Percentiles rank a stretch among this genome's conserved stretches.
Evolutionary conservation across 2,329 filamentous ascomycete species (phyloP).

Genomic region (Pochonia chlamydosporia): DNA sequence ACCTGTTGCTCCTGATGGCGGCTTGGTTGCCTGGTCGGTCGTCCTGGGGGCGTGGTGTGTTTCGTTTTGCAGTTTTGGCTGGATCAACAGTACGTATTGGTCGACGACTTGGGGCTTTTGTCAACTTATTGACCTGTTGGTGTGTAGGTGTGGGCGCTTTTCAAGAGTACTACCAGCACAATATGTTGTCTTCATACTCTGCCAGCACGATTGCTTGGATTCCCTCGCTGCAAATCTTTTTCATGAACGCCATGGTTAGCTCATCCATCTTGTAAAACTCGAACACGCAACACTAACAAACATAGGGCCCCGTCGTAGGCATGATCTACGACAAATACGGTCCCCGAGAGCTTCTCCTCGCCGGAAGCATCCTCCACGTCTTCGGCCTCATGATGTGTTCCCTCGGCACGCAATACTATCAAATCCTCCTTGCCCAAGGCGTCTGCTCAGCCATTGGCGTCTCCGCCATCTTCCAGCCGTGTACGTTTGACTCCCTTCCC

Average conservation of each 20-base stretch:
- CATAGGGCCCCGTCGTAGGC: slow-evolving; percentile 51
- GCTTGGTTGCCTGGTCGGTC: slow-evolving; percentile 21
- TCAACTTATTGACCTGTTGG: not conserved
- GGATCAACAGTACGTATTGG: slow-evolving; percentile 17
- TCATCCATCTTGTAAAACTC: not conserved
- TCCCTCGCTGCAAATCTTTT: slow-evolving; percentile 44
- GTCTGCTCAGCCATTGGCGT: slow-evolving; percentile 24
- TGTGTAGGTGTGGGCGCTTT: slow-evolving; percentile 37
- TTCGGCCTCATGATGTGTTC: slow-evolving; percentile 55
- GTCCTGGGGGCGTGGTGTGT: slow-evolving; percentile 25
- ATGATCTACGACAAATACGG: slow-evolving; percentile 54
- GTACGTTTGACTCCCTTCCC: slow-evolving; percentile 3
- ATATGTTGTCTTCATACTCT: slow-evolving; percentile 36
- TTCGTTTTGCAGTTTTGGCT: slow-evolving; percentile 26
- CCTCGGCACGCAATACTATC: slow-evolving; percentile 30
- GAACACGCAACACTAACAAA: not conserved
- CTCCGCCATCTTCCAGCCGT: slow-evolving; percentile 20
- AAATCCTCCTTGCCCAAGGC: slow-evolving; percentile 27
- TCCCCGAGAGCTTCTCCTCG: slow-evolving; percentile 43
- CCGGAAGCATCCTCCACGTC: slow-evolving; percentile 46
- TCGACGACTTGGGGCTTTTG: not conserved
- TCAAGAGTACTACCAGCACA: slow-evolving; percentile 44
- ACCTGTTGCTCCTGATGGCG: slow-evolving; percentile 16
- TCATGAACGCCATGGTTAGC: slow-evolving; percentile 35
- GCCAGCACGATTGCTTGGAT: slow-evolving; percentile 51